phyloP scores from a whole-genome alignment of 305 asterid species.

The Ajuga reptans region DNA sequence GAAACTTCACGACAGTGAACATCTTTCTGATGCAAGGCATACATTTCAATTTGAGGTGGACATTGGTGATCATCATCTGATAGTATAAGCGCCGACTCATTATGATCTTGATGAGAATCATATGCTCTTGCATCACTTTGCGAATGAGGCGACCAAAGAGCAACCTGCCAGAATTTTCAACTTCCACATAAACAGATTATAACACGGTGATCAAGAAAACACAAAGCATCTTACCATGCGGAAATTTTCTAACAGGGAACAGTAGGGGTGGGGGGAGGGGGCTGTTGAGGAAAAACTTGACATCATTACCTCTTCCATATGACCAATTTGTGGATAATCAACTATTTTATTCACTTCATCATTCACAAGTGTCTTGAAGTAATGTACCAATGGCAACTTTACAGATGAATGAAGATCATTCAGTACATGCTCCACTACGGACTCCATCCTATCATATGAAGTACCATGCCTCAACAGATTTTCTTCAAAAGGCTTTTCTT shows the following conservation, averaged over 20 bases:
- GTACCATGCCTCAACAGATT: conserved; percentile 16
- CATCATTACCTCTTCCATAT: conserved; percentile 42
- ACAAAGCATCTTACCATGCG: not conserved
- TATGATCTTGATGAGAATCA: conserved; percentile 26
- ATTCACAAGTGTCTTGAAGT: conserved; percentile 44
- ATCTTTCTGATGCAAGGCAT: conserved; percentile 20
- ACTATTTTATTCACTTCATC: conserved; percentile 54
- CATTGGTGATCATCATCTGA: conserved; percentile 32
- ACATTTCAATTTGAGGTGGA: conserved; percentile 24
- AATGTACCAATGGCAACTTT: conserved; percentile 39
- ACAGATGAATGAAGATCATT: conserved; percentile 67
- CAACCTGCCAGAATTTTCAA: conserved; percentile 43
- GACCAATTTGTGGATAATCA: conserved; percentile 27
- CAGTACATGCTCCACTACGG: conserved; percentile 46
- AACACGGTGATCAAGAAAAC: conserved; percentile 12
- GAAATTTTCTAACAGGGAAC: conserved; percentile 6
- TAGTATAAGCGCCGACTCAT: conserved; percentile 27
- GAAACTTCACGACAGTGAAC: conserved; percentile 25
- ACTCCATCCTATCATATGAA: conserved; percentile 30
- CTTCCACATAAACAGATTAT: conserved; percentile 10
- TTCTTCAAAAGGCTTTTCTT: conserved; percentile 26
- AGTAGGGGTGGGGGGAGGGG: not conserved
- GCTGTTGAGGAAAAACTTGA: not conserved
- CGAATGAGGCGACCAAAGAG: conserved; percentile 22
- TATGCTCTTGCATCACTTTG: conserved; percentile 28